phyloP scores from a whole-genome alignment of 805 yeast species.

The Vanderwaltozyma verrucispora region DNA sequence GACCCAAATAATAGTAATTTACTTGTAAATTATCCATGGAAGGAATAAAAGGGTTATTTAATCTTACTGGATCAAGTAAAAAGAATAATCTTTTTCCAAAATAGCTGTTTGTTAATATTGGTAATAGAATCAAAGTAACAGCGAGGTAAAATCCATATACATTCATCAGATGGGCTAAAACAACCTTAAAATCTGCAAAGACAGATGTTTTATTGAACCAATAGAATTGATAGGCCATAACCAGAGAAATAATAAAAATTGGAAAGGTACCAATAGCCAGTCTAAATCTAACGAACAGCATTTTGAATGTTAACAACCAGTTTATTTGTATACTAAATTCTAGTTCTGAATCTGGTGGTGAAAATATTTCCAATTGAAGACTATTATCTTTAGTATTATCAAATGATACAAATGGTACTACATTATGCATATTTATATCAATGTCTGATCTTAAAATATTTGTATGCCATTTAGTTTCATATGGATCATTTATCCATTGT shows the following conservation, averaged over 20 bases:
- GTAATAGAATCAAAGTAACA: slow-evolving; percentile 30
- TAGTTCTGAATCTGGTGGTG: slow-evolving; percentile 15
- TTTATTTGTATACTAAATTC: slow-evolving; percentile 13
- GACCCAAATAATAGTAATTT: slow-evolving; percentile 59
- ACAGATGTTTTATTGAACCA: slow-evolving; percentile 30
- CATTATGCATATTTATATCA: slow-evolving; percentile 43
- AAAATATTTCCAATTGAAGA: slow-evolving; percentile 13
- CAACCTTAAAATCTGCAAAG: slow-evolving; percentile 38
- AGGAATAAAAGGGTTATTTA: slow-evolving; percentile 37
- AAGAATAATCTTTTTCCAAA: slow-evolving; percentile 32
- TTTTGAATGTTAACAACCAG: slow-evolving; percentile 42
- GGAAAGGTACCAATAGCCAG: slow-evolving; percentile 65
- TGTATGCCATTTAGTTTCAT: slow-evolving; percentile 74
- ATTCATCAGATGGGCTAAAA: slow-evolving; percentile 32
- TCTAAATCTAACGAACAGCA: slow-evolving; percentile 68
- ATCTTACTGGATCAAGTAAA: slow-evolving; percentile 43
- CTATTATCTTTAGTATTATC: slow-evolving; percentile 13
- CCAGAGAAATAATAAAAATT: slow-evolving; percentile 43
- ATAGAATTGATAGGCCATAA: slow-evolving; percentile 45
- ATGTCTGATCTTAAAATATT: slow-evolving; percentile 35
- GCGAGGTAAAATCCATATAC: slow-evolving; percentile 17
- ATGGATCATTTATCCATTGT: slow-evolving; percentile 54
- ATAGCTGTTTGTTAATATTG: slow-evolving; percentile 27
- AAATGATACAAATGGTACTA: slow-evolving; percentile 57
- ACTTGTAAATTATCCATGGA: slow-evolving; percentile 29